Percentiles rank a stretch among this genome's conserved stretches.
These are phyloP conservation scores for Leavenworthia alabamica DNA, from an alignment of 345 rosid genomes.

Conservation along the genomic window DNA sequence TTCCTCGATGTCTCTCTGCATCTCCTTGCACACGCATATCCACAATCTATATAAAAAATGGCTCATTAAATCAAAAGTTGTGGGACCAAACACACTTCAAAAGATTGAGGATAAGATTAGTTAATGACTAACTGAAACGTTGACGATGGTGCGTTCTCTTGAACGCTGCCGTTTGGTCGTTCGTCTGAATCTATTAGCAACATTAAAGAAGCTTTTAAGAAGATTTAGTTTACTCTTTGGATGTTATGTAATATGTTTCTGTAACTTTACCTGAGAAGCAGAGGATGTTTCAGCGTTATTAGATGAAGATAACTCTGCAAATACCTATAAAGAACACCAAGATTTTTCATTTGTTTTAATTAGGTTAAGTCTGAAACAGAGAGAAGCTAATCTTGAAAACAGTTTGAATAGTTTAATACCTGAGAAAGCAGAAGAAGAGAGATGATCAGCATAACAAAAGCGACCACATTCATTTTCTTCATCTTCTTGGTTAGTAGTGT, in stretches of 20 bases:
- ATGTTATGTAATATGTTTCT: background rate
- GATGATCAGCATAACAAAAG: constrained; percentile 18
- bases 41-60: constrained; percentile 33
- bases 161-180: constrained; percentile 23
- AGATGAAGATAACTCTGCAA: constrained; percentile 18
- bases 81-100: background rate
- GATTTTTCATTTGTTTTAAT: background rate
- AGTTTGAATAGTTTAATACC: constrained; percentile 2
- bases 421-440: constrained; percentile 26
- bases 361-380: background rate
- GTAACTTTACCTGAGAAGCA: constrained; percentile 21
- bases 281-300: constrained; percentile 17
- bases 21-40: constrained; percentile 41
- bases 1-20: constrained; percentile 48
- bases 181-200: constrained; percentile 21
- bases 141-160: constrained; percentile 21
- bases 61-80: background rate
- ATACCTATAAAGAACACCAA: constrained; percentile 9
- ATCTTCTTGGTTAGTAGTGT: constrained; percentile 6
- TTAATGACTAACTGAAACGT: constrained; percentile 17
- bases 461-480: constrained; percentile 15
- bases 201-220: background rate
- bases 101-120: background rate
- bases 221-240: background rate
- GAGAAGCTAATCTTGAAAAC: constrained; percentile 2